phyloP scores from a whole-genome alignment of 73 alveolate genomes.

The Paramecium sexaurelia region DNA sequence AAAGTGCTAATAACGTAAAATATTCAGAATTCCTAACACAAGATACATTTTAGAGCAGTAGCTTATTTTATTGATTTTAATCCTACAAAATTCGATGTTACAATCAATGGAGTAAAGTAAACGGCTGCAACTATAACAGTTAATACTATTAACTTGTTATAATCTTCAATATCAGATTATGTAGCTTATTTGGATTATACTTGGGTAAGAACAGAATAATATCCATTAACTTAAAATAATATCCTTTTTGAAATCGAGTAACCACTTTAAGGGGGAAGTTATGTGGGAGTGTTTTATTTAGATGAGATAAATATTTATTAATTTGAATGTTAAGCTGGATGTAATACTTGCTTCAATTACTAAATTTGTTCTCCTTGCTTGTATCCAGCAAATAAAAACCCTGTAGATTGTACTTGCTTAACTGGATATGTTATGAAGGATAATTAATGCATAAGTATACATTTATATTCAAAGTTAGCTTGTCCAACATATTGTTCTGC shows the following conservation, averaged over 20 bases:
- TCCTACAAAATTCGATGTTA: neutral
- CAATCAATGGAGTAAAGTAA: neutral
- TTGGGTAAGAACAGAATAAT: neutral
- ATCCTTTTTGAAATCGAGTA: neutral
- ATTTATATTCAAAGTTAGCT: neutral
- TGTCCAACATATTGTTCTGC: slow-evolving; percentile 27
- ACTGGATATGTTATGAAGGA: neutral
- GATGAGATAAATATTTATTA: neutral
- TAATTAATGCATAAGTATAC: neutral
- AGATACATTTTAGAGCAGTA: neutral
- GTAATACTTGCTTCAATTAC: neutral
- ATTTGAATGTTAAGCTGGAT: neutral
- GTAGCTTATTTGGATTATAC: neutral
- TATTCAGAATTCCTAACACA: neutral
- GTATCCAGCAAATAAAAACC: neutral
- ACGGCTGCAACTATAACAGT: neutral
- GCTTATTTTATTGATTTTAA: neutral
- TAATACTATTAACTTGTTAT: neutral
- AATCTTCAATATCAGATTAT: neutral
- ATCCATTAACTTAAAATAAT: neutral
- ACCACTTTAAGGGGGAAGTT: neutral
- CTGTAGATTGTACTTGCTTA: neutral
- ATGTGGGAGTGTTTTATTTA: neutral
- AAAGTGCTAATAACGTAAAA: neutral
- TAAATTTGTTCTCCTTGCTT: neutral